Conservation (phyloP, 257 asterid genomes). For the Asclepias syriaca region DNA sequence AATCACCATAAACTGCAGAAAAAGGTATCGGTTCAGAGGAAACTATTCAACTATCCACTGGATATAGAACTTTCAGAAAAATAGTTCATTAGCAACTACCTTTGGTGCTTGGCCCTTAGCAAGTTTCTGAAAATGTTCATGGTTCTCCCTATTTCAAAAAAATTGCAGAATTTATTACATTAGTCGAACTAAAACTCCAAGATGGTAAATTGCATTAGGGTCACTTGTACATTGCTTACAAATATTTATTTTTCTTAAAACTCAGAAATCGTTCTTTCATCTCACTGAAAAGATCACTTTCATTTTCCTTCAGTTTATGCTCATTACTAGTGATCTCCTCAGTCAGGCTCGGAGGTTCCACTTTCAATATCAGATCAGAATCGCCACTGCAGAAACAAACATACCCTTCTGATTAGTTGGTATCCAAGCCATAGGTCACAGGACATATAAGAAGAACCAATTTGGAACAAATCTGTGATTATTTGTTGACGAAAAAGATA, state of each 20-base stretch:
- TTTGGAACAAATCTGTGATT: neutral
- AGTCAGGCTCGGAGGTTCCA: constrained; percentile 48
- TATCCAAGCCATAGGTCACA: constrained; percentile 10
- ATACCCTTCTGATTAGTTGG: constrained; percentile 12
- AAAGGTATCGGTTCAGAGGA: constrained; percentile 31
- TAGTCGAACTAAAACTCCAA: neutral
- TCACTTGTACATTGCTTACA: constrained; percentile 42
- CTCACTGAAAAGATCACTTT: constrained; percentile 49
- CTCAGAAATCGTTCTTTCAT: constrained; percentile 68
- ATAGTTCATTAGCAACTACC: constrained; percentile 34
- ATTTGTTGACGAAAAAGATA: neutral
- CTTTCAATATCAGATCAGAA: constrained; percentile 45
- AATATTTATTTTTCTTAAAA: constrained; percentile 72
- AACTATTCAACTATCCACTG: neutral
- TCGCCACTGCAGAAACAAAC: constrained; percentile 32
- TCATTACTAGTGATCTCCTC: constrained; percentile 36
- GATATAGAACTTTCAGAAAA: neutral
- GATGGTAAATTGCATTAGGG: neutral
- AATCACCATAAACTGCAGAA: constrained; percentile 89
- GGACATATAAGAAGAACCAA: neutral
- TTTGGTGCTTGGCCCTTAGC: constrained; percentile 74
- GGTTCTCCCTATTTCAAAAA: constrained; percentile 50
- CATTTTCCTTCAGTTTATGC: constrained; percentile 33
- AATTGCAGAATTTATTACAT: neutral
- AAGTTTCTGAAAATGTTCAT: constrained; percentile 61